Evolutionary conservation across 768 basidiomycete genomes (phyloP), one percentile per base, ranked within the genome.

Genomic region (Russula sp.): DNA sequence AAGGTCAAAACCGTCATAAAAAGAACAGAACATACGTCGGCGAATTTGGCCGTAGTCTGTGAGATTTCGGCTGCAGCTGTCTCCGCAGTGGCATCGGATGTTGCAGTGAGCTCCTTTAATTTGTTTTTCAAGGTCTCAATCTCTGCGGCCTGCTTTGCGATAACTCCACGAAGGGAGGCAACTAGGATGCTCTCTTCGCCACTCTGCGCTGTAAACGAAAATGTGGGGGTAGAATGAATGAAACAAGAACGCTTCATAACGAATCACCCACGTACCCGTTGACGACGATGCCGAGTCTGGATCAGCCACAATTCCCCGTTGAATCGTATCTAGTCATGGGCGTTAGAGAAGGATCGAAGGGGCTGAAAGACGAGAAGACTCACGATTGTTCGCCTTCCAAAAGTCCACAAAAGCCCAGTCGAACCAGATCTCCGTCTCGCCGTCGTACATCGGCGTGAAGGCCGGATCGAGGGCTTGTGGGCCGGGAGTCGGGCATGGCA

Each of bases 321-420:
- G 91, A 2, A 92, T 79, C 18, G 90, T 84, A 75, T 90, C 90
- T 92, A 69, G 57, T 57, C 62, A 46, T 30, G 18, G 16, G 53
- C 30, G 16, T 61, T 42, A 34, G 42, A 48, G n/a, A 50, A 14
- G 16, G 26, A 61, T 18, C 30, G 13, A 34, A 42, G 32, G 55
- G 30, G 18, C 5, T 7, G 49, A 7, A 57, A 66, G 11, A 58
- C 8, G 55, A 52, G 38, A 53, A 52, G 38, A 51, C 51, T 28
- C 70, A 96, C 96, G 92, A 72, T 94, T 97, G 72, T 96, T 95
- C 52, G 92, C 94, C 78, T 98, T 98, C 90, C 93, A 95, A 74
- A 98, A 99, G 75, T 99, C 97, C 7, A 97, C 86, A 75, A 98
- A 98, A 0, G 88, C 84, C 93, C 95, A 98, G 74, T 98, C 95